A percentile compares a stretch with the other conserved stretches of the same genome.
These are phyloP conservation scores for Hypoxylon rubiginosum DNA, from an alignment of 2,329 filamentous ascomycete species.

Conservation along the genomic window DNA sequence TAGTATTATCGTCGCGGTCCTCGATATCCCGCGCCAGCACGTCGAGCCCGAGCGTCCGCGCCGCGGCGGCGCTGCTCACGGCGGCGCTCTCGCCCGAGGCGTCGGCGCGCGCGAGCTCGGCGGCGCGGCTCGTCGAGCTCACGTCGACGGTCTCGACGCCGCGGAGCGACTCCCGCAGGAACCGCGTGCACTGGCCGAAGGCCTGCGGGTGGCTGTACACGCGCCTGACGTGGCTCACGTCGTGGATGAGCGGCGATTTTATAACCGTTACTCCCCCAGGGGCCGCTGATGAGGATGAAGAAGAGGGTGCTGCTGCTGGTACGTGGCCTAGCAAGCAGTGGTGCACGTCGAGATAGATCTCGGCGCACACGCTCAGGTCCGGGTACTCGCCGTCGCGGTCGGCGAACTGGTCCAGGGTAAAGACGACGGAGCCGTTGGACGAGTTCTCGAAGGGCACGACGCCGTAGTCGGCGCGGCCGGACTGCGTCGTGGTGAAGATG, in stretches of 20 bases:
- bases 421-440: conserved; percentile 91
- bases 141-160: conserved; percentile 85
- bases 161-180: conserved; percentile 78
- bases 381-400: conserved; percentile 75
- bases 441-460: conserved; percentile 97
- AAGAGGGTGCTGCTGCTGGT: neutral
- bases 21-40: conserved; percentile 79
- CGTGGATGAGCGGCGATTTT: conserved; percentile 61
- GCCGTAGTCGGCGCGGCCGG: conserved; percentile 73
- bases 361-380: conserved; percentile 82
- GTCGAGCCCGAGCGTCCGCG: conserved; percentile 74
- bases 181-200: conserved; percentile 88
- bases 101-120: conserved; percentile 78
- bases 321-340: conserved; percentile 82
- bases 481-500: conserved; percentile 84
- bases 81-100: conserved; percentile 75
- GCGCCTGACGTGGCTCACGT: conserved; percentile 69
- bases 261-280: conserved; percentile 44
- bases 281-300: conserved; percentile 28
- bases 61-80: conserved; percentile 82
- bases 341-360: conserved; percentile 88
- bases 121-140: conserved; percentile 84
- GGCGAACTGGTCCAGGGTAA: conserved; percentile 89
- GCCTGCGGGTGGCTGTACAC: conserved; percentile 96
- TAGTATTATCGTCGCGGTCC: conserved; percentile 82